phyloP scores from a whole-genome alignment of 208 protist genomes.

The Trypanosoma conorhini region DNA sequence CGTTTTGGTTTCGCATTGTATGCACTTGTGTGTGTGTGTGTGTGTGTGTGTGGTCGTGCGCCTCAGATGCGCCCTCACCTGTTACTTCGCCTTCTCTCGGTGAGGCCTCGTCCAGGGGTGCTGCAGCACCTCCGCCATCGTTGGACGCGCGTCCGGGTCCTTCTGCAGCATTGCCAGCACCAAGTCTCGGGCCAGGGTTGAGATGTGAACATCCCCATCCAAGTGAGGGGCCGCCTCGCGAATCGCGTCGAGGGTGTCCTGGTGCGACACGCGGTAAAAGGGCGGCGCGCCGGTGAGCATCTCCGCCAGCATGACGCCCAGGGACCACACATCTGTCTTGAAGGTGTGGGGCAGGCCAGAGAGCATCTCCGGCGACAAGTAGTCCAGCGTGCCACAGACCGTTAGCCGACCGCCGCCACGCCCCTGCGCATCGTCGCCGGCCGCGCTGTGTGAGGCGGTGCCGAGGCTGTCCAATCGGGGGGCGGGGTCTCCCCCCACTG shows the following conservation, averaged over 20 bases:
- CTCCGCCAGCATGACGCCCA: constrained; percentile 82
- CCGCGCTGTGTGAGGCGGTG: neutral
- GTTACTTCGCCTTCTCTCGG: neutral
- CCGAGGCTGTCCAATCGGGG: neutral
- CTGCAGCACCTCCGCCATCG: constrained; percentile 53
- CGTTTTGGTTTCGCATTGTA: neutral
- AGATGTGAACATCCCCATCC: constrained; percentile 14
- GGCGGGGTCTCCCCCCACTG: neutral
- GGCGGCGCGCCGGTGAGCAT: constrained; percentile 79
- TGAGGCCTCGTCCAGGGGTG: constrained; percentile 63
- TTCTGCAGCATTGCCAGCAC: constrained; percentile 62
- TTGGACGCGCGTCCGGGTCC: constrained; percentile 51
- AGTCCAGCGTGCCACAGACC: constrained; percentile 98
- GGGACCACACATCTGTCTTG: constrained; percentile 90
- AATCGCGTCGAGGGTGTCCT: constrained; percentile 69
- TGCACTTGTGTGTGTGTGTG: neutral
- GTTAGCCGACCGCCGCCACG: constrained; percentile 41
- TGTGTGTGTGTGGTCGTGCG: neutral
- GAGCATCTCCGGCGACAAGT: constrained; percentile 98
- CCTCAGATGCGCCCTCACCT: neutral
- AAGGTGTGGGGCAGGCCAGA: constrained; percentile 44
- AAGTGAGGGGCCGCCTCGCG: constrained; percentile 39
- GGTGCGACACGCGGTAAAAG: constrained; percentile 55
- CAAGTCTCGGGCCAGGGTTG: constrained; percentile 34
- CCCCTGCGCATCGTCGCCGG: neutral